Base-by-base conservation (phyloP, 2,329 filamentous ascomycete species). In the Cryphonectria japonica region DNA sequence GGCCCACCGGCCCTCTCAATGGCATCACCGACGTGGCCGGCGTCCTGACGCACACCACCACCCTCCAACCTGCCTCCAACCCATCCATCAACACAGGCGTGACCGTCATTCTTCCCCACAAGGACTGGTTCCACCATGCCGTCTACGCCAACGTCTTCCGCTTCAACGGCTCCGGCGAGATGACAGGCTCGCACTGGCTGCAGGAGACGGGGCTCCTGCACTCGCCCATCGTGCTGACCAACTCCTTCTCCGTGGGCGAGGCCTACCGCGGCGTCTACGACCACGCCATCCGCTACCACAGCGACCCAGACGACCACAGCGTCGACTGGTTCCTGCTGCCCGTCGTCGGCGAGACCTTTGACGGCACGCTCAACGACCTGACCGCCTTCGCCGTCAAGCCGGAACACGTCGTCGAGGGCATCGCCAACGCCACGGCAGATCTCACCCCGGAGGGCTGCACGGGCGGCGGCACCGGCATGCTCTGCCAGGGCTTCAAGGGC, bases 401-500 rank as follows among this genome's bases (percentile, higher is more conserved):
- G 0, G 79, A 85, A 68, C 85, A 90, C 73, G 80, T 91, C 46
- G 81, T 87, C 39, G 77, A 81, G 3, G 87, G 88, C 0, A 87
- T 92, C 67, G 81, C 84, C 43, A 81, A 77, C 9, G 88, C 87
- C 0, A 81, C 80, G 2, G 80, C 82, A 11, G 86, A 83, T 1
- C 79, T 81, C 0, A 88, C 92, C 0, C 79, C 80, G 1, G 90
- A 92, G 78, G 90, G 90, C 0, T 89, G 88, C 74, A 85, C 85
- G 1, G 90, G 90, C 3, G 90, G 90, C 26, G 90, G 90, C n/a
- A 89, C 89, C 0, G 89, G 89, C 19, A 91, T 92, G 88, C 84
- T 88, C 52, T 90, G 88, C 76, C 88, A 91, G 75, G 85, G 85
- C 73, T 91, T 88, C 81, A 91, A 92, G 77, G 90, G 89, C 50